A percentile compares a stretch with the other conserved stretches of the same genome.
Conservation (phyloP, 2,329 filamentous ascomycete species). For the Xylariaceae sp. region DNA sequence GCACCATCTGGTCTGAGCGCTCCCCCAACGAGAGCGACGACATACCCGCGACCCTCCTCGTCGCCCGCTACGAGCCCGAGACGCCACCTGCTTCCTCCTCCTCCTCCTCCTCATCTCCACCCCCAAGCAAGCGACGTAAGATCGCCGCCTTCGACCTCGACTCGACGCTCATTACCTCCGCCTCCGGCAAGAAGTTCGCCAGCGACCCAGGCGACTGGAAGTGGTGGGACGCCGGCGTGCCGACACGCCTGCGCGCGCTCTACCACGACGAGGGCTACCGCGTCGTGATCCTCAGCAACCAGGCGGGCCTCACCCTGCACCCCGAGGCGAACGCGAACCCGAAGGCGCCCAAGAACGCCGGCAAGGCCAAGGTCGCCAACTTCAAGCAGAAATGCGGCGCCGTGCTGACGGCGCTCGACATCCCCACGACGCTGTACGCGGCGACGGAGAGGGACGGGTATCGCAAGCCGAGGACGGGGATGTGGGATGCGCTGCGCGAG, state of each 20-base stretch:
- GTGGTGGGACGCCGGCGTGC: constrained; percentile 81
- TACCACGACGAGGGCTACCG: constrained; percentile 67
- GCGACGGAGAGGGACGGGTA: constrained; percentile 78
- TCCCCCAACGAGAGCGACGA: constrained; percentile 40
- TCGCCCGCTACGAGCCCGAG: constrained; percentile 64
- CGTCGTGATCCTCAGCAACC: constrained; percentile 82
- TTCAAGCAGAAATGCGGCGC: constrained; percentile 78
- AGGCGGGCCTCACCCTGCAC: constrained; percentile 75
- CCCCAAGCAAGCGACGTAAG: constrained; percentile 32
- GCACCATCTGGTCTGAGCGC: constrained; percentile 67
- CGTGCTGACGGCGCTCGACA: constrained; percentile 65
- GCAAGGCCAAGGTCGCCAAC: constrained; percentile 62
- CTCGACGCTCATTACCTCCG: constrained; percentile 77
- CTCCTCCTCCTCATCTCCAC: not conserved
- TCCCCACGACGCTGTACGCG: constrained; percentile 79
- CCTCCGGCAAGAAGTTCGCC: constrained; percentile 76
- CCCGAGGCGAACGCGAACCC: constrained; percentile 61
- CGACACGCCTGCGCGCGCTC: constrained; percentile 61
- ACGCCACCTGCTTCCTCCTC: not conserved
- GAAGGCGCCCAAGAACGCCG: constrained; percentile 52
- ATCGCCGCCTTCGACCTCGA: constrained; percentile 76
- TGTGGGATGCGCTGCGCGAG: constrained; percentile 67
- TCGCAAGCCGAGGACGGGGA: constrained; percentile 81
- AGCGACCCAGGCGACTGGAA: constrained; percentile 77
- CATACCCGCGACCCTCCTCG: constrained; percentile 58